Conservation (phyloP, 1,284 basidiomycete genomes). For the Austroboletus niveus region DNA sequence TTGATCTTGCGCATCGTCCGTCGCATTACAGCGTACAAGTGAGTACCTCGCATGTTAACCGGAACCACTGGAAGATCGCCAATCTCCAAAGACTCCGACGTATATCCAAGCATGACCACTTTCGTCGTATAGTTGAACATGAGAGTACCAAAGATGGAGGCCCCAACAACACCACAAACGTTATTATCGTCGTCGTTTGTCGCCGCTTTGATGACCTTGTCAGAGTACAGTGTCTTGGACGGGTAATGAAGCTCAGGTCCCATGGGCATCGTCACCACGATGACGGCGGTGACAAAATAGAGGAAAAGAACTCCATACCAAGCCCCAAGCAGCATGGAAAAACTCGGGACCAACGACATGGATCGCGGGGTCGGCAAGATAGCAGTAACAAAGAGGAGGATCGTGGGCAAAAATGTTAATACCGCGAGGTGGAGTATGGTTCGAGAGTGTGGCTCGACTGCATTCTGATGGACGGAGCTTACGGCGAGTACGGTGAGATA, state of each 20-base stretch:
- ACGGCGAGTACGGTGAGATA: slow-evolving; percentile 57
- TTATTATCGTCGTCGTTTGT: slow-evolving; percentile 62
- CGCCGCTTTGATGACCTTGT: slow-evolving; percentile 57
- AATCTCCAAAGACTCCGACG: slow-evolving; percentile 72
- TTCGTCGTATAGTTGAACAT: slow-evolving; percentile 69
- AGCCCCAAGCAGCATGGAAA: slow-evolving; percentile 15
- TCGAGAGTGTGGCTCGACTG: slow-evolving; percentile 53
- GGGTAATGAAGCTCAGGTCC: slow-evolving; percentile 78
- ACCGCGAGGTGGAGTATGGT: slow-evolving; percentile 66
- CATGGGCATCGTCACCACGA: slow-evolving; percentile 60
- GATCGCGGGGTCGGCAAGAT: slow-evolving; percentile 49
- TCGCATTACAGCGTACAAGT: slow-evolving; percentile 42
- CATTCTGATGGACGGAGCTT: slow-evolving; percentile 52
- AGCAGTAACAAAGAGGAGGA: slow-evolving; percentile 47
- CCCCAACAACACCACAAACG: slow-evolving; percentile 59
- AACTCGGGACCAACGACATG: slow-evolving; percentile 9
- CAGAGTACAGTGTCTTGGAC: slow-evolving; percentile 67
- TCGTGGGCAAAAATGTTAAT: slow-evolving; percentile 54
- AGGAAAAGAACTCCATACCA: slow-evolving; percentile 29
- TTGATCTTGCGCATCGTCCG: slow-evolving; percentile 37
- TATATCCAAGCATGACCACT: slow-evolving; percentile 80
- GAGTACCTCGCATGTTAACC: slow-evolving; percentile 65
- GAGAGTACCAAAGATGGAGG: slow-evolving; percentile 49
- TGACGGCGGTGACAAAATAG: slow-evolving; percentile 28
- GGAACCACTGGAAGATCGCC: slow-evolving; percentile 82